These are phyloP conservation scores for Fraxinus floribunda DNA, from an alignment of 305 asterid genomes.

Conservation along the genomic window DNA sequence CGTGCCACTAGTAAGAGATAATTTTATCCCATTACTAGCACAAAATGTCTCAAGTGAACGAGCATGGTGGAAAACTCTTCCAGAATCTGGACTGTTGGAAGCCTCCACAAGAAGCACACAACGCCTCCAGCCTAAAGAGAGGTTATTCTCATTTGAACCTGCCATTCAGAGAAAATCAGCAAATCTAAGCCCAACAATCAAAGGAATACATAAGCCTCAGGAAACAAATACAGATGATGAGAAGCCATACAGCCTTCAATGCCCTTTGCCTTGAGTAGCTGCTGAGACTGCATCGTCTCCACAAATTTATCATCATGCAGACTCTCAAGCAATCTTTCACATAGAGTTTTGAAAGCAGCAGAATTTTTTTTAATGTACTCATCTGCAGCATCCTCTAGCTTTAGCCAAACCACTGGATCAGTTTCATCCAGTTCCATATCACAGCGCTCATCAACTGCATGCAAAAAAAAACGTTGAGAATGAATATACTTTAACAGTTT, in stretches of 20 bases:
- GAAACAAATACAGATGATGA: conserved; percentile 21
- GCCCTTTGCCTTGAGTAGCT: conserved; percentile 53
- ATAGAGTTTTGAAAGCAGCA: conserved; percentile 61
- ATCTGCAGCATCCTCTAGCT: conserved; percentile 84
- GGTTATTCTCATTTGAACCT: conserved; percentile 52
- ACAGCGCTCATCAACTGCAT: conserved; percentile 95
- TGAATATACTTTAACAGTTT: background rate
- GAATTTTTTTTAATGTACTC: conserved; percentile 73
- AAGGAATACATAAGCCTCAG: conserved; percentile 21
- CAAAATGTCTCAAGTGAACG: conserved; percentile 86
- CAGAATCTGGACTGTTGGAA: conserved; percentile 94
- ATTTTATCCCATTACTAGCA: conserved; percentile 64
- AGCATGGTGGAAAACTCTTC: conserved; percentile 88
- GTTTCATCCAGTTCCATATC: conserved; percentile 99
- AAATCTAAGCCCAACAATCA: conserved; percentile 17
- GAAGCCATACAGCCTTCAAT: conserved; percentile 29
- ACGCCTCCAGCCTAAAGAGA: conserved; percentile 94
- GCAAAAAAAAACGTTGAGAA: conserved; percentile 21
- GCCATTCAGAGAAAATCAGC: conserved; percentile 25
- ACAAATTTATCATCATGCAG: conserved; percentile 67
- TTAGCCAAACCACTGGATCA: conserved; percentile 87
- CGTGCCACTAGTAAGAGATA: conserved; percentile 57
- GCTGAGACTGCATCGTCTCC: conserved; percentile 61
- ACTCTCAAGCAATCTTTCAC: conserved; percentile 80
- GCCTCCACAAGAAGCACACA: conserved; percentile 92